Evolutionary conservation across 345 rosid genomes (phyloP), one percentile per base, ranked within the genome.

Genomic region (Aurinia saxatilis): DNA sequence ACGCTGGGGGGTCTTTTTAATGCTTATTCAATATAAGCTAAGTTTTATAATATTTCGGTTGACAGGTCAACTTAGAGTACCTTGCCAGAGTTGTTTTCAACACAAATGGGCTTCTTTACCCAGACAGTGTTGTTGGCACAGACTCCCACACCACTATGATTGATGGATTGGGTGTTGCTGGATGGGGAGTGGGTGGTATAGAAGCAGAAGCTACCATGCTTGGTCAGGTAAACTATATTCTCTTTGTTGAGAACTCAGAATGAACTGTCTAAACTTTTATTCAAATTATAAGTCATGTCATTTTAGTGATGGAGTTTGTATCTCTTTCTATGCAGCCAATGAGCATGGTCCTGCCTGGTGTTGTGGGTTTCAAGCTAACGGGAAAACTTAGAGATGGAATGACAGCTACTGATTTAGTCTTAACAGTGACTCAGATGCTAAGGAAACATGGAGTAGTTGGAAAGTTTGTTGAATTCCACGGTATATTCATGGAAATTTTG

Each of bases 271-370:
- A 27, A 27, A 27, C 5, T 27, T 27, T 27, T n/a, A 21, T 21
- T 21, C 25, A 21, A 21, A 27, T 27, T 27, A 5, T 27, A 27
- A 27, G 5, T 50, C 17, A 6, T 2, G 5, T 6, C 10, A 8
- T 50, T 16, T 6, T 12, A 50, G 21, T 11, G 21, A 33, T 8
- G 10, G 9, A 33, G 36, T 33, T 33, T 33, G 2, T 33, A 33
- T 33, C 36, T 39, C 44, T 60, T 30, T 53, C 10, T 27, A 38
- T 77, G 77, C 81, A 91, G 98, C 98, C 98, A 34, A 91, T 91
- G 96, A 91, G 98, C 81, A 91, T 91, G 98, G 98, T 91, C 53
- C 75, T 91, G 72, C 96, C 98, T 41, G 98, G 98, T 74, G 98
- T 88, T 47, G 96, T 91, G 65, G 98, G 98, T 21, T 91, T 88